Conservation (phyloP, 1,139 yeast genomes). For the Nadsonia starkeyi-henricii region DNA sequence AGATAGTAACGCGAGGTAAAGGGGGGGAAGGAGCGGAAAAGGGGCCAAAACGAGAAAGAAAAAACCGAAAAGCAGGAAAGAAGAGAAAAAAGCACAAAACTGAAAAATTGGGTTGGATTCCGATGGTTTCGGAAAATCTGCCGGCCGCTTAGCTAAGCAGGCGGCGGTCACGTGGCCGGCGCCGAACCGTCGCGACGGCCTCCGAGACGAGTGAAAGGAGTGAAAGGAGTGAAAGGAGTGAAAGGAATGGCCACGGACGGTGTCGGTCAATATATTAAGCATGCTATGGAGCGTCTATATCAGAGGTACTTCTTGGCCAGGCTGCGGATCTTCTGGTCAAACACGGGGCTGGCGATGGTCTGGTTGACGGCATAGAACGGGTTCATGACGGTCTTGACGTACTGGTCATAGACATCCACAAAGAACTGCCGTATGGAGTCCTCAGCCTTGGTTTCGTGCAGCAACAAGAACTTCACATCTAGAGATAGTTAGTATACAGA, state of each 20-base stretch:
- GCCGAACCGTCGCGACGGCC: too few relatives aligned
- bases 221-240: neutral
- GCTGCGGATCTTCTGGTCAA: constrained; percentile 60
- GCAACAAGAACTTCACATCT: constrained; percentile 60
- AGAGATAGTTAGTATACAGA: neutral
- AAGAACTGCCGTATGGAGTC: constrained; percentile 74
- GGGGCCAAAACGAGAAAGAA: neutral
- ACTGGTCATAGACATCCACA: constrained; percentile 72
- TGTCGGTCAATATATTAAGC: neutral
- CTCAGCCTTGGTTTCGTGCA: constrained; percentile 57
- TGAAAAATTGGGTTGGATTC: neutral
- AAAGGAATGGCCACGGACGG: neutral
- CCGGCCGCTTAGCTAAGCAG: neutral
- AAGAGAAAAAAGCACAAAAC: neutral
- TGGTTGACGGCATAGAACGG: constrained; percentile 77
- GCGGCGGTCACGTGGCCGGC: neutral
- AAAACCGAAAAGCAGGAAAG: neutral
- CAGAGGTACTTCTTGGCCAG: constrained; percentile 66
- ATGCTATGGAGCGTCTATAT: constrained; percentile 3
- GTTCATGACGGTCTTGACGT: constrained; percentile 69
- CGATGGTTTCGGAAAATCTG: neutral
- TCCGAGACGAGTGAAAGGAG: too few relatives aligned
- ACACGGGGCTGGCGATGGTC: constrained; percentile 58
- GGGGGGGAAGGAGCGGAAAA: neutral
- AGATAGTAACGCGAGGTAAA: neutral